Evolutionary conservation across 208 protist species (phyloP), one percentile per base, ranked within the genome.

Genomic region (Tritrichomonas musculus): DNA sequence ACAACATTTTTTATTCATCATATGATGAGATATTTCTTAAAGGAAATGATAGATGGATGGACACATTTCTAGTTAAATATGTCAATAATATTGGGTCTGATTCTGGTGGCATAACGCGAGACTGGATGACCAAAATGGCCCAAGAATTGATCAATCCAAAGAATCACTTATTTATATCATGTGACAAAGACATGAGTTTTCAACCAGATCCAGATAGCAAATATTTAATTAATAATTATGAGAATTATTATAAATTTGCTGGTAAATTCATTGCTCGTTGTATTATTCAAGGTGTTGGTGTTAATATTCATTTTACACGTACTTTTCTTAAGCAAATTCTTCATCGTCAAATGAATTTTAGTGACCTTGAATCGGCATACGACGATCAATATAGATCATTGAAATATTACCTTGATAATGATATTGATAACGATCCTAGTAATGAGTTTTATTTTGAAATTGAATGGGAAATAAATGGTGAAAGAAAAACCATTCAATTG

Each of bases 241-340:
- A 99, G 41, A 94, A 97, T n/a, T 99, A 99, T 96, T 99, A 99
- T 95, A 95, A 96, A 92, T 98, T 99, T 94, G 96, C 96, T 44
- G 97, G 96, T 57, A 77, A 94, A 36, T 93, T 97, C 11, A 94
- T 97, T 44, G 97, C 95, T n/a, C 96, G 96, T 75, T 95, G 96
- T 49, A 95, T 98, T 20, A 96, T 96, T 36, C 96, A 99, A 95
- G 96, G 97, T 64, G 95, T 98, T 5, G 95, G 97, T 80, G 96
- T 99, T 30, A 98, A 99, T 93, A 97, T 97, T 27, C 97, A 99
- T 96, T 99, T 99, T 93, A 99, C 98, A 5, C 96, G 97, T 13
- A 95, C 97, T 25, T 98, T 99, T 93, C 99, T 99, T 94, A 99
- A 99, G 88, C 98, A 99, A 96, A 98, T 99, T 94, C 96, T 99